Evolutionary conservation across 805 yeast genomes (phyloP), one percentile per base, ranked within the genome.

Genomic region (Starmerella bombi): DNA sequence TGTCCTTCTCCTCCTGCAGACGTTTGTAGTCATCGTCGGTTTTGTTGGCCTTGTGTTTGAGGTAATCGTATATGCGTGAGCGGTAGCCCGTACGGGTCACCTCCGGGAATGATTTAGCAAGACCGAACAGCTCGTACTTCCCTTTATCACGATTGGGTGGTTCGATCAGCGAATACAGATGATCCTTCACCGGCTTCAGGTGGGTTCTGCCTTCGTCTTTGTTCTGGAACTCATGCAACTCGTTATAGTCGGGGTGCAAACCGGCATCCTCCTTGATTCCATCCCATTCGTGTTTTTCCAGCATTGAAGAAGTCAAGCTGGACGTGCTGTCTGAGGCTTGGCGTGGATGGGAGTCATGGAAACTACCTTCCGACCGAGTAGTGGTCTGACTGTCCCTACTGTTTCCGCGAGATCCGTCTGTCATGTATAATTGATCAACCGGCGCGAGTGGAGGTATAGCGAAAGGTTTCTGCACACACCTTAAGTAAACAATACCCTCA

Each of bases 81-180:
- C 38, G 40, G 20, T 36, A 41, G 5, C 44, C 44, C 10, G 8
- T 18, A 7, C 44, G 37, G 3, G 44, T 41, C 4, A 25, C 21
- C 18, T 41, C 35, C 12, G 44, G 44, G 16, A 41, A 41, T 3
- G 28, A 6, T 18, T 41, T 41, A 12, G 44, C 44, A 12, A 37
- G 15, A 16, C 44, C 44, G 17, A 41, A 41, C 12, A 41, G 19
- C 12, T 35, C 29, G 2, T 16, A 5, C 22, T 28, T 27, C 3
- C 25, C 35, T 3, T 6, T 3, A 12, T 28, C 41, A 3, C 43
- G 37, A n/a, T 21, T 25, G 3, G 44, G 44, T 3, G 34, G 21
- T 10, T 41, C 44, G 9, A 41, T 41, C 17, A 41, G 20, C 8
- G 30, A 16, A 38, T 41, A 41, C 7, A 41, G 31, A 22, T 33